phyloP scores from a whole-genome alignment of 179 eudicot genomes.

The Silene vulgaris region DNA sequence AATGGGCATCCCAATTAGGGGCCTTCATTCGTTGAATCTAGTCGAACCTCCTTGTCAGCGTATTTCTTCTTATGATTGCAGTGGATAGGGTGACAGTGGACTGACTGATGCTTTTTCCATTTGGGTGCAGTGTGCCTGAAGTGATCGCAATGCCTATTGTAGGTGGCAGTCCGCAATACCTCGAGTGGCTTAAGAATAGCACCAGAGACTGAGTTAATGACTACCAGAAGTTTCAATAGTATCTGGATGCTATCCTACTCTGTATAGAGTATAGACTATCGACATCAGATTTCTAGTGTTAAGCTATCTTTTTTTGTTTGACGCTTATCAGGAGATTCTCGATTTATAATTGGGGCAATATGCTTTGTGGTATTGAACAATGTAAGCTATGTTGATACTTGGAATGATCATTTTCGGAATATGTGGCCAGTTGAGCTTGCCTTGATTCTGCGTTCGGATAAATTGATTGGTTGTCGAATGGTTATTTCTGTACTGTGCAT shows the following conservation, averaged over 20 bases:
- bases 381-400: too few relatives aligned
- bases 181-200: constrained; percentile 87
- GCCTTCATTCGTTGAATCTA: too few relatives aligned
- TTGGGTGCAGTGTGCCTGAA: constrained; percentile 70
- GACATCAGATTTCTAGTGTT: background rate
- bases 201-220: constrained; percentile 55
- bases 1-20: too few relatives aligned
- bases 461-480: too few relatives aligned
- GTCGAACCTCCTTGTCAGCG: too few relatives aligned
- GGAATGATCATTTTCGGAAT: too few relatives aligned
- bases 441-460: too few relatives aligned
- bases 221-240: background rate
- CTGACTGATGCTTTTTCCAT: background rate
- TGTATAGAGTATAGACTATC: background rate
- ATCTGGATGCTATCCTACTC: background rate
- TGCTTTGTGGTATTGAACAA: too few relatives aligned
- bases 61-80: background rate
- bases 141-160: constrained; percentile 84
- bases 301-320: background rate
- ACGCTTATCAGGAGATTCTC: too few relatives aligned
- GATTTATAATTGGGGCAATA: too few relatives aligned
- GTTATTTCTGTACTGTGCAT: too few relatives aligned
- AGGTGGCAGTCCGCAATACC: constrained; percentile 76
- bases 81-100: background rate
- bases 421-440: too few relatives aligned